Evolutionary conservation across 148 eudicot species (phyloP).

Genomic region (Vaccinium myrtillus): DNA sequence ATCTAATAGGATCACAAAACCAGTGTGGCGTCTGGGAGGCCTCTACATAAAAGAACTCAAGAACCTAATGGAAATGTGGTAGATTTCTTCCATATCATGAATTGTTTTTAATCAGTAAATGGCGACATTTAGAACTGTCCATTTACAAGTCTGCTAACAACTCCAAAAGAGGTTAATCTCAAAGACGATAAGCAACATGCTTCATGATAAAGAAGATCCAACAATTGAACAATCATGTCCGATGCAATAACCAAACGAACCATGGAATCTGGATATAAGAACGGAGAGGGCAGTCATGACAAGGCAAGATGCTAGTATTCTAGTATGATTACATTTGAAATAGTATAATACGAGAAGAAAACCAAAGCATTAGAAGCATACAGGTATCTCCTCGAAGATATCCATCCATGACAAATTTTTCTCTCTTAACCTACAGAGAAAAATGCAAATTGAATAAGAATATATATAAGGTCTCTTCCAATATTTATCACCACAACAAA

Average conservation of each 20-base stretch:
- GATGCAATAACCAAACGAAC: neutral
- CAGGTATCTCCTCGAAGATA: slow-evolving; percentile 97
- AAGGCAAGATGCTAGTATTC: neutral
- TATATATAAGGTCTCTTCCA: neutral
- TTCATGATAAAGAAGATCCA: neutral
- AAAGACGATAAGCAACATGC: neutral
- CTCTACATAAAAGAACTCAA: neutral
- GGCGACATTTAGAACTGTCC: neutral
- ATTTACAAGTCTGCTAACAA: neutral
- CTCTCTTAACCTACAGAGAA: slow-evolving; percentile 74
- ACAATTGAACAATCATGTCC: neutral
- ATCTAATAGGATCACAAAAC: neutral
- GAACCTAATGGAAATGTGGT: neutral
- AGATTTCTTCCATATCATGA: neutral
- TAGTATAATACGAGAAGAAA: neutral
- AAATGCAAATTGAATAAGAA: slow-evolving; percentile 16
- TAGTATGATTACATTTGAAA: neutral
- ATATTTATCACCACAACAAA: neutral
- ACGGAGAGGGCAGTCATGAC: slow-evolving; percentile 10
- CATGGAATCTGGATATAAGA: neutral
- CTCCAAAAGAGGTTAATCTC: neutral
- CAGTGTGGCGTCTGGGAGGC: neutral
- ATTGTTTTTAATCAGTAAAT: neutral
- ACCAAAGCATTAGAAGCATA: slow-evolving; percentile 32
- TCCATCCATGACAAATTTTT: slow-evolving; percentile 95